Evolutionary conservation across 1,139 yeast species (phyloP).

Genomic region (Blastobotrys illinoisensis): DNA sequence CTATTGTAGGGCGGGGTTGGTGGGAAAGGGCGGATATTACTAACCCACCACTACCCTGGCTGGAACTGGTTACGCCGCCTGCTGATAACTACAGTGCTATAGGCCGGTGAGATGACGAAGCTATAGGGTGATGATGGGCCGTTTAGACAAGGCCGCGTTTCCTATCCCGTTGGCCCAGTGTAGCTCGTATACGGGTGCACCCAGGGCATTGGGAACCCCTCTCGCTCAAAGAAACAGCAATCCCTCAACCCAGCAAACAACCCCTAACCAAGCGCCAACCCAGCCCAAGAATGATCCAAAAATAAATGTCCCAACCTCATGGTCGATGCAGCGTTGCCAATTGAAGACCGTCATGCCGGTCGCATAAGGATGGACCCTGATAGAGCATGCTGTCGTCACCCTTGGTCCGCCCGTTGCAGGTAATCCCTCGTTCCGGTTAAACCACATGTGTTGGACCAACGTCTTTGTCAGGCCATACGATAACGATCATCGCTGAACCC

Average conservation of each 20-base stretch:
- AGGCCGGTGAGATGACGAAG: not conserved
- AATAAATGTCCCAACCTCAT: not conserved
- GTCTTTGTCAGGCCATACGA: not conserved
- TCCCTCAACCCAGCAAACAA: too few species aligned
- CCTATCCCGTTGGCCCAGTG: not conserved
- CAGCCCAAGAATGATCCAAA: not conserved
- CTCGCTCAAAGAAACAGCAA: not conserved
- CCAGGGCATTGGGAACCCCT: not conserved
- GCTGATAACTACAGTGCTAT: not conserved
- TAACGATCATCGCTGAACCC: not conserved
- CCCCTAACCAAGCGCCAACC: not conserved
- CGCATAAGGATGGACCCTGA: not conserved
- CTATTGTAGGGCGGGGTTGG: not conserved
- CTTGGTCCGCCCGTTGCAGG: not conserved
- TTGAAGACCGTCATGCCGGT: not conserved
- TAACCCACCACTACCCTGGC: not conserved
- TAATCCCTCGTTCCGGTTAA: not conserved
- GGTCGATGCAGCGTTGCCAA: not conserved
- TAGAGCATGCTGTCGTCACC: not conserved
- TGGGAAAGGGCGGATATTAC: not conserved
- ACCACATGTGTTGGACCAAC: not conserved
- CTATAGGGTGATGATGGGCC: not conserved
- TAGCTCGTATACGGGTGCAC: not conserved
- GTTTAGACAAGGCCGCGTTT: not conserved
- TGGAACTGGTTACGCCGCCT: not conserved